These are phyloP conservation scores for Penicillium turbatum DNA, from an alignment of 495 filamentous ascomycete genomes.

Conservation along the genomic window DNA sequence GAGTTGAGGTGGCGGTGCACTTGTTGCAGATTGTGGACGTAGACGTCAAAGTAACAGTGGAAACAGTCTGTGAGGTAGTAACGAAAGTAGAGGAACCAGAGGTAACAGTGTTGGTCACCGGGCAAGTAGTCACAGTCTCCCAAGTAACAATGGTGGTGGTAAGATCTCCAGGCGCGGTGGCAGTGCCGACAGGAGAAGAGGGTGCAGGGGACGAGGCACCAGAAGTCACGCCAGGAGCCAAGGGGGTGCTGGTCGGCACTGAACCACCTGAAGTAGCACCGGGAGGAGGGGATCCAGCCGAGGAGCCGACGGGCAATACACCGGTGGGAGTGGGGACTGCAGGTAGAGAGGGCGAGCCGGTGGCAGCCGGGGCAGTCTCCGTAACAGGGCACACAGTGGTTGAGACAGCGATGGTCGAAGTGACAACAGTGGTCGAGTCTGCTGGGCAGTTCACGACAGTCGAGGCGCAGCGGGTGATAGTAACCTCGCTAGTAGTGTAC, in stretches of 20 bases:
- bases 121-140: slow-evolving; percentile 37
- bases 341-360: slow-evolving; percentile 6
- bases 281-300: not conserved
- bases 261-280: slow-evolving; percentile 2
- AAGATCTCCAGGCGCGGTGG: slow-evolving; percentile 5
- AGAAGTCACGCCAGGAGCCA: not conserved
- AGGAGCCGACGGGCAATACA: not conserved
- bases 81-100: slow-evolving; percentile 32
- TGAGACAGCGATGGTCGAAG: slow-evolving; percentile 52
- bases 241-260: not conserved
- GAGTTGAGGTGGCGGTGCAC: no score
- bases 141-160: slow-evolving; percentile 16
- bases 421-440: slow-evolving; percentile 47
- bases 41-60: slow-evolving; percentile 36
- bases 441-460: slow-evolving; percentile 58
- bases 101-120: slow-evolving; percentile 36
- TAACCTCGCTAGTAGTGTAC: slow-evolving; percentile 53
- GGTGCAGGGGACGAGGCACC: not conserved
- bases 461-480: slow-evolving; percentile 54
- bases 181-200: slow-evolving; percentile 1
- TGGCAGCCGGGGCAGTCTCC: slow-evolving; percentile 23
- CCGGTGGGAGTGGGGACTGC: not conserved
- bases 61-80: slow-evolving; percentile 37
- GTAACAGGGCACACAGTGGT: slow-evolving; percentile 58
- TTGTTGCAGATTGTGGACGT: slow-evolving; percentile 12